A percentile compares a stretch with the other conserved stretches of the same genome.
Evolutionary conservation across 192 early-diverging fungal species (phyloP).

Genomic region (Coemansia sp.): DNA sequence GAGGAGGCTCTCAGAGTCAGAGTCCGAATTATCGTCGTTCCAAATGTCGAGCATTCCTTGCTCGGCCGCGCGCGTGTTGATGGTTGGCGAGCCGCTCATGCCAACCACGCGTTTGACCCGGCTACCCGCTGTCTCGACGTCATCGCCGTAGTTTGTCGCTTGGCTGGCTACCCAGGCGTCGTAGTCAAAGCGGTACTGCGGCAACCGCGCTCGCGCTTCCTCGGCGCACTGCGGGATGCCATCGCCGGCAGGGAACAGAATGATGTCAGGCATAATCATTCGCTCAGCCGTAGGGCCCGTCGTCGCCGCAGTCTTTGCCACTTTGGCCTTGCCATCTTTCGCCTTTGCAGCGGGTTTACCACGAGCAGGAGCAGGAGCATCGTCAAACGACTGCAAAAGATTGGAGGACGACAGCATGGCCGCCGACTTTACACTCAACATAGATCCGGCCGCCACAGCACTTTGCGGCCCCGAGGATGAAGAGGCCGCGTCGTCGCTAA

Average conservation of each 20-base stretch:
- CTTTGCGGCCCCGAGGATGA: too few relatives aligned
- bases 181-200: slow-evolving; percentile 32
- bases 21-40: slow-evolving; percentile 26
- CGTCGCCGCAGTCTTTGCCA: slow-evolving; percentile 6
- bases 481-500: slow-evolving; percentile 13
- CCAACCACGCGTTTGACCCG: background rate
- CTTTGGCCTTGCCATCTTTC: background rate
- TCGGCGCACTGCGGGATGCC: slow-evolving; percentile 38
- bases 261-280: slow-evolving; percentile 37
- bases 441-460: too few relatives aligned
- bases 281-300: slow-evolving; percentile 13
- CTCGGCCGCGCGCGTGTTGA: slow-evolving; percentile 46
- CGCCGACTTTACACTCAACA: background rate
- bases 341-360: too few relatives aligned
- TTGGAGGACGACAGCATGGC: slow-evolving; percentile 1
- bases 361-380: too few relatives aligned
- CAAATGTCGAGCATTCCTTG: slow-evolving; percentile 52
- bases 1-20: slow-evolving; percentile 22
- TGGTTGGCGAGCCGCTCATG: slow-evolving; percentile 39
- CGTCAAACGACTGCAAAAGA: slow-evolving; percentile 8
- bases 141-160: too few relatives aligned
- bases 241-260: slow-evolving; percentile 36
- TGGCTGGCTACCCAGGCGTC: slow-evolving; percentile 16
- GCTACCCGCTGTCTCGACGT: background rate
- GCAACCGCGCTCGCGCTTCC: slow-evolving; percentile 33